phyloP scores from a whole-genome alignment of 176 grass and related monocot genomes.

The Oryza punctata region DNA sequence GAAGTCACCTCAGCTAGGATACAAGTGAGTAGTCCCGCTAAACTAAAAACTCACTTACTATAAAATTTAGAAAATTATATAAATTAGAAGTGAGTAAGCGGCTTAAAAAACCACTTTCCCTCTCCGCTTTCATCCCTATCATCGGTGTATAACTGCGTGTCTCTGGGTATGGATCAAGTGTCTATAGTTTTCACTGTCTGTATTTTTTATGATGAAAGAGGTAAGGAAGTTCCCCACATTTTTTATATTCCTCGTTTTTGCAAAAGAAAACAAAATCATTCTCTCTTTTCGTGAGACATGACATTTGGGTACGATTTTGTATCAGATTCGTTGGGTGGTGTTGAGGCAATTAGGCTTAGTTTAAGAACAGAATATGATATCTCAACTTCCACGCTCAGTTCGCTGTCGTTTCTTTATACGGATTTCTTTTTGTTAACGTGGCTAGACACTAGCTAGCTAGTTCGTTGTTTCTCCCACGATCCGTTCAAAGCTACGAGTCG shows the following conservation, averaged over 20 bases:
- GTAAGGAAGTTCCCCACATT: neutral
- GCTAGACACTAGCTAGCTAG: neutral
- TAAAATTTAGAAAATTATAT: too few species aligned
- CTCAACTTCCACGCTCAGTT: neutral
- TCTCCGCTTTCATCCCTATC: too few species aligned
- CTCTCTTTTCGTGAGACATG: neutral
- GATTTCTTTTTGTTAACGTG: slow-evolving; percentile 2
- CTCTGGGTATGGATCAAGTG: neutral
- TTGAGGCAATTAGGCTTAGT: neutral
- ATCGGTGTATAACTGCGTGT: neutral
- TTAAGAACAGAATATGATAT: slow-evolving; percentile 4
- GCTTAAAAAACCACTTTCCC: too few species aligned
- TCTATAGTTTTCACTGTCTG: neutral
- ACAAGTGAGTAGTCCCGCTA: too few species aligned
- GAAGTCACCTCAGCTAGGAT: too few species aligned
- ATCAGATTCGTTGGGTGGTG: slow-evolving; percentile 5
- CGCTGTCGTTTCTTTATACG: neutral
- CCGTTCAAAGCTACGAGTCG: neutral
- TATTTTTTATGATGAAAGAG: neutral
- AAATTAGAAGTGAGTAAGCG: too few species aligned
- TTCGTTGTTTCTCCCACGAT: neutral
- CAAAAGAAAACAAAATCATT: neutral
- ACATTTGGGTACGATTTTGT: neutral
- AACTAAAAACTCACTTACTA: too few species aligned
- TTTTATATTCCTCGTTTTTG: too few species aligned